Conservation (phyloP, 306 rosid species). For the cucumber (Cucumis sativus) region Cucumber_9930_V3 NC_026660.2:18866501-18867000, state of each 20-base stretch:
- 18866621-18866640: conserved; percentile 43
- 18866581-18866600: conserved; percentile 40
- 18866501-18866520: conserved; percentile 39
- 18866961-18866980: background rate
- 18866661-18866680: conserved; percentile 91
- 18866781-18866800: background rate
- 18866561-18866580: conserved; percentile 37
- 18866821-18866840: background rate
- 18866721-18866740: background rate
- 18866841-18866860: background rate
- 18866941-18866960: background rate
- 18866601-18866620: conserved; percentile 51
- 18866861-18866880: background rate
- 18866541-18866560: conserved; percentile 49
- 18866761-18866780: background rate
- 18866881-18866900: background rate
- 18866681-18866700: conserved; percentile 96
- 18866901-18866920: background rate
- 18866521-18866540: conserved; percentile 48
- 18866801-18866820: background rate
- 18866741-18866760: background rate
- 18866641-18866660: conserved; percentile 57
- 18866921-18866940: background rate
- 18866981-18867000: background rate
- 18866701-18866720: conserved; percentile 12